A percentile compares a stretch with the other conserved stretches of the same genome.
Evolutionary conservation across 225 moss, liverwort and hornwort species (phyloP).

Genomic region (Antitrichia curtipendula): DNA sequence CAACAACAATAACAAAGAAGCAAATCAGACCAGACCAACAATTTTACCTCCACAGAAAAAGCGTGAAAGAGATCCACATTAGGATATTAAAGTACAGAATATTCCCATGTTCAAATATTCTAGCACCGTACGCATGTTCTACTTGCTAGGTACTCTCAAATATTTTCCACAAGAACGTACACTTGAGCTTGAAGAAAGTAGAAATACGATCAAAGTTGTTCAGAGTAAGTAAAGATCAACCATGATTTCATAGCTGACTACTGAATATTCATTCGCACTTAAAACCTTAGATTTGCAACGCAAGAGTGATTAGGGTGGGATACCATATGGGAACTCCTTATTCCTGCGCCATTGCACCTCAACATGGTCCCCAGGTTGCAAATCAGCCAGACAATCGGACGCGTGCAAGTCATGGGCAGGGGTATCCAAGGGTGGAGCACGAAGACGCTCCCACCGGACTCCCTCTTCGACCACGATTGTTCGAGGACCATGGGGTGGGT

Average conservation of each 20-base stretch:
- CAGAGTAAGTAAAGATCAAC: background rate
- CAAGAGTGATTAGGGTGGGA: background rate
- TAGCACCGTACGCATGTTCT: background rate
- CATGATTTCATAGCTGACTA: background rate
- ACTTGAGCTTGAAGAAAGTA: background rate
- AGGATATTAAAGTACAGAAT: background rate
- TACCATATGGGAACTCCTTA: conserved; percentile 92
- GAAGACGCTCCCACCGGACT: conserved; percentile 72
- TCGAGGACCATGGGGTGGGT: conserved; percentile 79
- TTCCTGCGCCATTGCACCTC: conserved; percentile 97
- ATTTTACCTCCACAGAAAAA: background rate
- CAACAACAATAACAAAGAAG: background rate
- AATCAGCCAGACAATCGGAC: conserved; percentile 65
- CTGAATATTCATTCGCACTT: background rate
- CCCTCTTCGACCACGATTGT: conserved; percentile 76
- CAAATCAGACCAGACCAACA: background rate
- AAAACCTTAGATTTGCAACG: too few species aligned
- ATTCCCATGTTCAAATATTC: background rate
- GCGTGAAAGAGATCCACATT: background rate
- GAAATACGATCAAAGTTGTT: background rate
- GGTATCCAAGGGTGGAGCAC: conserved; percentile 68
- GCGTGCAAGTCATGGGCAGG: conserved; percentile 72
- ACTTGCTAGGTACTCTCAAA: background rate
- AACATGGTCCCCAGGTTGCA: conserved; percentile 83
- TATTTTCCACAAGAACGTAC: background rate